Evolutionary conservation across 768 basidiomycete species (phyloP), one percentile per base, ranked within the genome.

Genomic region (Kwoniella botswanensis): DNA sequence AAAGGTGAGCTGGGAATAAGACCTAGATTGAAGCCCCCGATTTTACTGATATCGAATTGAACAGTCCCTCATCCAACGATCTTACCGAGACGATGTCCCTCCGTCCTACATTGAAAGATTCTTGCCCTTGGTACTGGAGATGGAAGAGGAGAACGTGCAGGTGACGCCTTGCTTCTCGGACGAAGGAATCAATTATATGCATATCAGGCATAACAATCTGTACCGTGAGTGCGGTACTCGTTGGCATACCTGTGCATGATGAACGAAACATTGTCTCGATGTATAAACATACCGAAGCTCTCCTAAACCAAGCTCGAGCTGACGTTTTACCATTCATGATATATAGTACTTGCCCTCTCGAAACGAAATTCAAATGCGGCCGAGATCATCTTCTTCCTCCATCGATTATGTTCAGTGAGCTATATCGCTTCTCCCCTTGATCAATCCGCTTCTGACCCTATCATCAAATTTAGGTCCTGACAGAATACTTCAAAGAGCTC

Each of bases 401-500:
- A 98, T 84, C 90, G 95, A 55, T 87, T 99, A 67, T 91, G 90
- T 41, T 82, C 84, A 2, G 86, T 85, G 42, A 26, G 84, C 79
- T 2, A 13, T 35, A 21, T 41, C 42, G 46, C 46, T 56, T 29
- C 2, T 44, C 12, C 22, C 4, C 24, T 64, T 26, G 35, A 52
- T 29, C 42, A 64, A 13, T 4, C 18, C 18, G 5, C 43, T 26
- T 12, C 43, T 46, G 18, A 46, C 42, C 63, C 35, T 35, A 41
- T 22, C 1, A 54, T 15, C 63, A 4, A 24, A 29, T 41, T 0
- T 89, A 93, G 82, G 96, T 98, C 6, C 87, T 99, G 67, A 88
- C 96, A 64, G 97, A 98, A 82, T 99, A 99, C 87, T 99, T 99
- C 88, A 99, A 98, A 83, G 97, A 98, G 82, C 90, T 98, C 50